Base-by-base conservation (phyloP, 139 green algal genomes). In the Micractinium conductrix region DNA sequence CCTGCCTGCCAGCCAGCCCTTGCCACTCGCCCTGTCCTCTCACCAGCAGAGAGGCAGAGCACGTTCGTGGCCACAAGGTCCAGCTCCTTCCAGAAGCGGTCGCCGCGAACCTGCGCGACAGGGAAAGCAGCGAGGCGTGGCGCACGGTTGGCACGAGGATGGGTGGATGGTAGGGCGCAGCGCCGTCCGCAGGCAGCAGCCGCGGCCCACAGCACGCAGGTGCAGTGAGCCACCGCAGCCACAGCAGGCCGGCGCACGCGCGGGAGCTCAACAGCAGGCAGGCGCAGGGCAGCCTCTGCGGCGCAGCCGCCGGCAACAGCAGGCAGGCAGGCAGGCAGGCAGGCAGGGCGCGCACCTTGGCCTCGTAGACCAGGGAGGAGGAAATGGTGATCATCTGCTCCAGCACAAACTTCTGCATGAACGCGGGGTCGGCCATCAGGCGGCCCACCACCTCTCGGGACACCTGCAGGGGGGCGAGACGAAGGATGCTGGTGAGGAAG, bases 391-490 rank as follows among this genome's bases (percentile, higher is more conserved):
- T 87, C 4, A 85, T 48, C 84, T 97, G 92, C 91, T 99, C 97
- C 62, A 98, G 87, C 5, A 89, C 75, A 78, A 99, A 78, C 93
- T 99, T 99, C 60, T 97, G 94, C 48, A 96, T 89, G 81, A 99
- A 99, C 1, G 93, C 96, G 0, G 97, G 96, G 89, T 99, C 97
- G 17, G 95, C 97, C 96, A 99, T 99, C 14, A 98, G 81, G 58
- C 97, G 92, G 58, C 97, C 97, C 55, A 99, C 93, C 81, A 99
- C 96, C 53, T 93, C 93, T 19, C 96, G 92, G 0, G 94, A 94
- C 37, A 93, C 85, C 90, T 96, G 89, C 81, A 85, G 60, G 60
- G 4, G 35, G 60, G 53, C 2, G 8, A 9, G 53, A 58, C 60
- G 28, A 68, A 4, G 26, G 2, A 6, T 28, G 63, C n/a, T 8